Conservation (phyloP, 306 rosid genomes). For the Quercus rubra region DNA sequence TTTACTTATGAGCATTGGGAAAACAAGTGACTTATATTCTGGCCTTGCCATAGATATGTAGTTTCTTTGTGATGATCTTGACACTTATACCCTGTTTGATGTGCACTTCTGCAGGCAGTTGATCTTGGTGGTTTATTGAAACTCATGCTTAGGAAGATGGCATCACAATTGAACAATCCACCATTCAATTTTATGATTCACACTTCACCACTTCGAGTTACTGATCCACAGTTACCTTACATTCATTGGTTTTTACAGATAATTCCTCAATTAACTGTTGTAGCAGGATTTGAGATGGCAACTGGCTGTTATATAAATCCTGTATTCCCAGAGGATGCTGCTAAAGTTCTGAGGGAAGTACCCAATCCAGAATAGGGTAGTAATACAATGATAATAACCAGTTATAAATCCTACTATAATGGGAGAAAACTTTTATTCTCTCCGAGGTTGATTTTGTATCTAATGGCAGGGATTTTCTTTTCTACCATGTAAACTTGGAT, state of each 20-base stretch:
- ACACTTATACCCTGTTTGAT: not conserved
- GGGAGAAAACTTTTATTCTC: not conserved
- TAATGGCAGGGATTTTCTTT: not conserved
- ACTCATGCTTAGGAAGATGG: slow-evolving; percentile 42
- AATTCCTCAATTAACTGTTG: slow-evolving; percentile 38
- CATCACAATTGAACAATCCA: slow-evolving; percentile 46
- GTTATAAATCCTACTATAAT: not conserved
- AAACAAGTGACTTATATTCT: not conserved
- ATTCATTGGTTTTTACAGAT: slow-evolving; percentile 54
- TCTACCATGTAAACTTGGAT: not conserved
- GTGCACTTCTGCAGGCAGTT: slow-evolving; percentile 36
- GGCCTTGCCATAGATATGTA: not conserved
- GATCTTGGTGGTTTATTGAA: slow-evolving; percentile 50
- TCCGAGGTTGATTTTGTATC: not conserved
- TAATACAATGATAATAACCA: not conserved
- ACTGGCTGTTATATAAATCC: slow-evolving; percentile 53
- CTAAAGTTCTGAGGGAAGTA: slow-evolving; percentile 48
- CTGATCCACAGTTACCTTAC: slow-evolving; percentile 23
- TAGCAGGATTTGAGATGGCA: slow-evolving; percentile 51
- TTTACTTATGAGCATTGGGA: not conserved
- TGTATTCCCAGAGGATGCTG: slow-evolving; percentile 55
- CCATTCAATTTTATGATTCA: slow-evolving; percentile 56
- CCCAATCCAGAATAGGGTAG: not conserved
- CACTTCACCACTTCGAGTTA: slow-evolving; percentile 34
- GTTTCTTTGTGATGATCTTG: not conserved